Conservation (phyloP, 2,329 filamentous ascomycete species). For the Colletotrichum trifolii region DNA sequence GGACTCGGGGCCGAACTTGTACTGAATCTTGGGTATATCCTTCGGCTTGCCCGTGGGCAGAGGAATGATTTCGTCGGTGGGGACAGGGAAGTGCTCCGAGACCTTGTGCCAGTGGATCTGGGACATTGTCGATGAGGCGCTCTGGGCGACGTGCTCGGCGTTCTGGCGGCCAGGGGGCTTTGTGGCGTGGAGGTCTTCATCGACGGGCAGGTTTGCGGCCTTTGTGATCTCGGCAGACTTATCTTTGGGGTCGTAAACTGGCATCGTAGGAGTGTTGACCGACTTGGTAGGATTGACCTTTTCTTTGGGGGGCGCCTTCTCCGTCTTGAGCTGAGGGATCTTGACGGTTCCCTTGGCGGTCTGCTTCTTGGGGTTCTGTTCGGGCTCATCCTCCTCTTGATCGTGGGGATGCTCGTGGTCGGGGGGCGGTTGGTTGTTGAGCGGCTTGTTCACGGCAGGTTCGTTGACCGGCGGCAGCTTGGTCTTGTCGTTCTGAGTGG, state of each 20-base stretch:
- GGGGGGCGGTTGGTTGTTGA: conserved; percentile 35
- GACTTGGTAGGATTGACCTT: conserved; percentile 22
- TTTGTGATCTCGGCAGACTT: conserved; percentile 27
- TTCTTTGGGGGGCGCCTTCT: conserved; percentile 25
- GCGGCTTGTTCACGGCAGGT: conserved; percentile 18
- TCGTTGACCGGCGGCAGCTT: conserved; percentile 30
- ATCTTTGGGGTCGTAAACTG: conserved; percentile 27
- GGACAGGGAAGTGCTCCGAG: conserved; percentile 81
- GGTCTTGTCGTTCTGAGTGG: conserved; percentile 5
- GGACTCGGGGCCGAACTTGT: conserved; percentile 75
- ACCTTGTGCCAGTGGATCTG: conserved; percentile 78
- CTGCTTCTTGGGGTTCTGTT: conserved; percentile 34
- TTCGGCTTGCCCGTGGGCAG: conserved; percentile 79
- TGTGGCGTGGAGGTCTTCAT: conserved; percentile 37
- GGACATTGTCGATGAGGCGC: conserved; percentile 6
- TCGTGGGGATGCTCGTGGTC: conserved; percentile 30
- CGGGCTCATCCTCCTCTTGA: conserved; percentile 30
- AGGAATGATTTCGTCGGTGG: conserved; percentile 74
- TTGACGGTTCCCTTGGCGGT: conserved; percentile 35
- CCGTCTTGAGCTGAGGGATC: conserved; percentile 33
- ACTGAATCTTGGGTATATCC: conserved; percentile 81
- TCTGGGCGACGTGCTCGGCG: conserved; percentile 40
- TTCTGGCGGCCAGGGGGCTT: conserved; percentile 38
- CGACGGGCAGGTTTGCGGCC: conserved; percentile 15
- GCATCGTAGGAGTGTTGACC: conserved; percentile 22